These are phyloP conservation scores for Macadamia integrifolia DNA, from an alignment of 164 flowering plant species.

Conservation along the genomic window DNA sequence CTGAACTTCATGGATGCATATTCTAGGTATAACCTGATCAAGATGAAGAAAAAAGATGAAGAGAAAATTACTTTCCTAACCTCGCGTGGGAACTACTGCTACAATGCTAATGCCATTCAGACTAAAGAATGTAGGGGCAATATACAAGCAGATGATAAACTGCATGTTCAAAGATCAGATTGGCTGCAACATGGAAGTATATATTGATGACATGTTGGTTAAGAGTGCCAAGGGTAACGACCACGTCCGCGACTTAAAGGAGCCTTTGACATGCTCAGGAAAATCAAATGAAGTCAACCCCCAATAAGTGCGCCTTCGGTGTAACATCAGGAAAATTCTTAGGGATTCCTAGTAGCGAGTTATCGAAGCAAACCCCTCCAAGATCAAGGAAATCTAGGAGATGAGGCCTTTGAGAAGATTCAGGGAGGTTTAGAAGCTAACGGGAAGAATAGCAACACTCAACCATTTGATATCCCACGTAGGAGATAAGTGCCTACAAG, in stretches of 20 bases:
- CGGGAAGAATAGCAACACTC: no score
- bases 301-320: conserved; percentile 4
- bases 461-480: no score
- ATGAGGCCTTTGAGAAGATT: no score
- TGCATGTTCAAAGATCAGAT: neutral
- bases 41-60: neutral
- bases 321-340: conserved; percentile 8
- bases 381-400: neutral
- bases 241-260: neutral
- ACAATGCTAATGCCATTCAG: conserved; percentile 7
- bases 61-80: conserved; percentile 5
- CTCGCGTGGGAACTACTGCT: neutral
- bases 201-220: conserved; percentile 5
- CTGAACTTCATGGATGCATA: conserved; percentile 2
- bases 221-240: neutral
- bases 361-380: neutral
- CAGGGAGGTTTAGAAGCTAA: no score
- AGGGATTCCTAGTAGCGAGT: neutral
- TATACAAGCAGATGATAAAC: conserved; percentile 3
- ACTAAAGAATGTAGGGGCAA: conserved; percentile 4
- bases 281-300: neutral
- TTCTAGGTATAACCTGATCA: conserved; percentile 1
- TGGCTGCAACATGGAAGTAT: neutral
- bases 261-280: neutral
- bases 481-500: no score